Base-by-base conservation (phyloP, 2,329 filamentous ascomycete genomes). In the Exophiala bonariae region DNA sequence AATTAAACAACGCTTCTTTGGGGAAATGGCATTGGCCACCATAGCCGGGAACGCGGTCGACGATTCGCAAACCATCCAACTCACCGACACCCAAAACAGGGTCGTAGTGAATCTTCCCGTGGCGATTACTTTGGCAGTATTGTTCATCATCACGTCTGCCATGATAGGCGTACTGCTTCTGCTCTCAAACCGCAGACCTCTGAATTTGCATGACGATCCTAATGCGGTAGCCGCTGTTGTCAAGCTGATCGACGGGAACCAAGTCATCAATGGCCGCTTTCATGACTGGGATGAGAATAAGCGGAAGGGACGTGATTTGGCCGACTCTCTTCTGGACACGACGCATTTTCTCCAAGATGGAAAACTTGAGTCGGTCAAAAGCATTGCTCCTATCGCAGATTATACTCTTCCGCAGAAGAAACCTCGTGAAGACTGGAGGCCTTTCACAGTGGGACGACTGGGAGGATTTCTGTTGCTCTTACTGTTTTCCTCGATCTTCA, bases 1-100 rank as follows among this genome's bases (percentile, higher is more conserved):
- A 20, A 34, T 50, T 19, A 37, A 50, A 38, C 48, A 50, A 33
- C 43, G 48, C 2, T 50, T 47, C 30, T 32, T 49, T 10, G 46
- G 41, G 10, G 46, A 49, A 38, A 34, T 39, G 38, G 14, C 40
- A 14, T 16, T 44, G 18, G 32, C 30, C 5, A 44, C 11, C 18
- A 30, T 44, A 17, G n/a, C 32, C 9, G 16, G 18, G 7, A 44
- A 44, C 20, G n/a, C n/a, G n/a, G n/a, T 16, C 32, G 14, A 19
- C 32, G 19, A 17, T 26, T 33, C 8, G 33, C 35, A 44, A 18
- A 37, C 31, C 20, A 41, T 19, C 19, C 30, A 26, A 19, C 6
- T 39, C n/a, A 43, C 44, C 3, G 22, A 23, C 1, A 37, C 31
- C 18, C 30, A 43, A 17, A 28, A 19, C 13, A 26, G 45, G 20